Conservation (phyloP, 371 early-diverging fungal species). For the Dipsacomyces acuminosporus region DNA sequence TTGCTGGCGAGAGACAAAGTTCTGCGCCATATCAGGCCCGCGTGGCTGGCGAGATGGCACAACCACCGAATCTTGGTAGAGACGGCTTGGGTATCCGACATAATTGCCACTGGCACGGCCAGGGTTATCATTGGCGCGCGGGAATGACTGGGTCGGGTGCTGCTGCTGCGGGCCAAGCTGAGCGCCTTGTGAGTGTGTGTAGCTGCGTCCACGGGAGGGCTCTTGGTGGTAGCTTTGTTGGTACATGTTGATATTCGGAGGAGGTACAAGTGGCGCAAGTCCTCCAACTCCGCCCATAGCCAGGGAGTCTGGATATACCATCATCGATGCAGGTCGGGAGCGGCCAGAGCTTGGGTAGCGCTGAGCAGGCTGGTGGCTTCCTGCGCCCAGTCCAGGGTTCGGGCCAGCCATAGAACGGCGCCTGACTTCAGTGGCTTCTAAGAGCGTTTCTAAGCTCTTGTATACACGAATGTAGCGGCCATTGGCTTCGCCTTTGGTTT, state of each 20-base stretch:
- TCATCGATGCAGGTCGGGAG: constrained; percentile 39
- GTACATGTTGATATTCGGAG: constrained; percentile 19
- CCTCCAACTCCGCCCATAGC: constrained; percentile 19
- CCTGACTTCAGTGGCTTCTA: constrained; percentile 46
- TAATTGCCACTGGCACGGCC: constrained; percentile 40
- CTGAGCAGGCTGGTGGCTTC: constrained; percentile 4
- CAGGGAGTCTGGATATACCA: constrained; percentile 33
- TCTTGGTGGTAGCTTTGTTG: constrained; percentile 19
- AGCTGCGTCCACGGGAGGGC: constrained; percentile 32
- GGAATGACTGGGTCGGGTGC: constrained; percentile 20
- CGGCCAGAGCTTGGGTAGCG: constrained; percentile 30
- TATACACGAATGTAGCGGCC: constrained; percentile 45
- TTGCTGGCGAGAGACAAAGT: constrained; percentile 40
- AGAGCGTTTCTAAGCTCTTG: constrained; percentile 47
- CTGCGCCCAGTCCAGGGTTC: not conserved
- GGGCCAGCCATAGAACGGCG: constrained; percentile 41
- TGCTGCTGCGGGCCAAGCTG: constrained; percentile 9
- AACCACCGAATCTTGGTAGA: constrained; percentile 42
- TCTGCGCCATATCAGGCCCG: constrained; percentile 46
- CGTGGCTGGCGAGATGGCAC: constrained; percentile 45
- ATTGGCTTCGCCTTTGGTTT: constrained; percentile 40
- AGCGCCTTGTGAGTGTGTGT: constrained; percentile 40
- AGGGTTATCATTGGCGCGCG: constrained; percentile 13
- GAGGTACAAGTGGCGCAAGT: constrained; percentile 22
- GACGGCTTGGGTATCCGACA: constrained; percentile 37